Percentiles rank a stretch among this genome's conserved stretches.
Conservation (phyloP, 441 rosid species). For the Arabidopsis lyrata region DNA sequence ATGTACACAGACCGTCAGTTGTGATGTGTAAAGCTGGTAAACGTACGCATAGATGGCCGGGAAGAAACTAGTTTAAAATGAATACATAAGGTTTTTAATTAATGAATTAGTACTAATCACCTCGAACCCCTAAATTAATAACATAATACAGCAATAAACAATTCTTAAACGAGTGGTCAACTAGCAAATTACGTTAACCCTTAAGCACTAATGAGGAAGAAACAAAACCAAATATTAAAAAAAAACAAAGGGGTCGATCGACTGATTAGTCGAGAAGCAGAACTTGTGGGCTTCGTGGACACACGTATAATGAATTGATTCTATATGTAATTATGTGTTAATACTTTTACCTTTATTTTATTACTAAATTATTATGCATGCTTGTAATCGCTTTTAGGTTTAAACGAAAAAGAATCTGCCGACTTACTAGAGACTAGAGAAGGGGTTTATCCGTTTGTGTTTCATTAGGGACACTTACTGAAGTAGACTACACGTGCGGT, state of each 20-base stretch:
- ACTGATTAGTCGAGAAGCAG: conserved; percentile 27
- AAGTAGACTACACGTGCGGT: conserved; percentile 24
- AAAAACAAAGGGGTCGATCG: conserved; percentile 1
- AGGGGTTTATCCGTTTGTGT: conserved; percentile 16
- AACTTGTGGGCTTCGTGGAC: conserved; percentile 38
- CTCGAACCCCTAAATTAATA: conserved; percentile 29
- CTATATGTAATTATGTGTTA: neutral
- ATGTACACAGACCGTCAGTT: neutral
- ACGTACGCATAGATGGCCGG: neutral
- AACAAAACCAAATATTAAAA: conserved; percentile 1
- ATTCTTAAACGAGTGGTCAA: conserved; percentile 41
- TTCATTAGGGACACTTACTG: conserved; percentile 20
- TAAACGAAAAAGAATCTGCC: conserved; percentile 31
- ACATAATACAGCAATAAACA: conserved; percentile 33
- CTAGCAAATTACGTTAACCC: conserved; percentile 39
- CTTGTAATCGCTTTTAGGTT: conserved; percentile 11
- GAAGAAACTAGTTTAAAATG: too few species aligned
- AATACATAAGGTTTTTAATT: too few species aligned
- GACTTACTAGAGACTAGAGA: conserved; percentile 15
- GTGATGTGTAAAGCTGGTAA: neutral
- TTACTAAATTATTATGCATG: conserved; percentile 18
- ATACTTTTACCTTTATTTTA: neutral
- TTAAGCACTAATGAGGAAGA: conserved; percentile 1
- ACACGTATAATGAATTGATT: conserved; percentile 34
- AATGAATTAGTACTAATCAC: conserved; percentile 5